A percentile compares a stretch with the other conserved stretches of the same genome.
Conservation (phyloP, 2,329 filamentous ascomycete genomes). For the Albifimbria verrucaria region DNA sequence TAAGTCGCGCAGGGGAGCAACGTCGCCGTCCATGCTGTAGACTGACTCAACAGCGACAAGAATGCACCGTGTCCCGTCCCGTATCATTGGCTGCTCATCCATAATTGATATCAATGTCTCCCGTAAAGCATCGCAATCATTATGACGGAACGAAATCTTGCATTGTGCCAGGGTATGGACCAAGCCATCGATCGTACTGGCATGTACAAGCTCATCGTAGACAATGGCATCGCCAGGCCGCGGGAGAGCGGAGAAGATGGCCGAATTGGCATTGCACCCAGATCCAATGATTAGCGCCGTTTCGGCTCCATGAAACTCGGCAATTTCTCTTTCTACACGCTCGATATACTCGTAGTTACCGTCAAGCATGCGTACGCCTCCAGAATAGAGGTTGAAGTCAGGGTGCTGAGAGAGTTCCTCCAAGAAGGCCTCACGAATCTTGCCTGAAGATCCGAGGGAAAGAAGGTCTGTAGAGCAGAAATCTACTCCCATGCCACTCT, state of each 20-base stretch:
- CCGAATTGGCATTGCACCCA: slow-evolving; percentile 1
- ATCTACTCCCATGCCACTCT: background rate
- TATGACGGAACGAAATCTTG: slow-evolving; percentile 3
- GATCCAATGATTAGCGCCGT: slow-evolving; percentile 1
- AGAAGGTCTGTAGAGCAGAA: slow-evolving; percentile 2
- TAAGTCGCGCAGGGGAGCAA: background rate
- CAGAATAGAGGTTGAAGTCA: background rate
- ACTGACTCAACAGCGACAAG: background rate
- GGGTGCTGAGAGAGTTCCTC: slow-evolving; percentile 2
- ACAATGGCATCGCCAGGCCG: slow-evolving; percentile 3
- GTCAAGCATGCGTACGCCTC: background rate
- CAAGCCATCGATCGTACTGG: slow-evolving; percentile 2
- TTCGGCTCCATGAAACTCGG: slow-evolving; percentile 1
- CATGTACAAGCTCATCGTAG: slow-evolving; percentile 6
- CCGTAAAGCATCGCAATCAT: background rate
- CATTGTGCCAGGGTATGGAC: background rate
- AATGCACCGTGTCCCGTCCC: too few species aligned
- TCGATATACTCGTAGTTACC: slow-evolving; percentile 3
- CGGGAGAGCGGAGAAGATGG: slow-evolving; percentile 1
- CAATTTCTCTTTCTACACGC: background rate
- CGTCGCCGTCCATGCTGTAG: background rate
- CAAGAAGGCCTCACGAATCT: slow-evolving; percentile 2
- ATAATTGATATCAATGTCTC: too few species aligned
- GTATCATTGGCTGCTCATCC: too few species aligned
- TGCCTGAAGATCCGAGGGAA: background rate